These are phyloP conservation scores for Phytophthora kernoviae DNA, from an alignment of 352 stramenopile species.

Conservation along the genomic window DNA sequence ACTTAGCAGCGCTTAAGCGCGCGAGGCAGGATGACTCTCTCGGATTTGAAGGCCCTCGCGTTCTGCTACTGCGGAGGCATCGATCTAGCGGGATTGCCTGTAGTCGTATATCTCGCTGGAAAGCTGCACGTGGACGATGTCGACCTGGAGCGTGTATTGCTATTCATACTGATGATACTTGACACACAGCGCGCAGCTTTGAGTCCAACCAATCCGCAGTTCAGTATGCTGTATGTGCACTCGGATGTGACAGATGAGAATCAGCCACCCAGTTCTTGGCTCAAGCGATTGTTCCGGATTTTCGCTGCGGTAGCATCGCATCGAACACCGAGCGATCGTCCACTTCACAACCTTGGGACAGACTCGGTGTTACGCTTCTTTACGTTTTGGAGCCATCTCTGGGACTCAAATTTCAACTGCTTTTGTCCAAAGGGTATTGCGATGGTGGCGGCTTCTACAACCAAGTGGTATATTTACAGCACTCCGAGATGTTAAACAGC, in stretches of 20 bases:
- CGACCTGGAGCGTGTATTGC: constrained; percentile 71
- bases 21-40: constrained; percentile 59
- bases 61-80: constrained; percentile 78
- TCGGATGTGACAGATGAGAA: constrained; percentile 48
- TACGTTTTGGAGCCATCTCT: constrained; percentile 81
- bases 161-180: constrained; percentile 75
- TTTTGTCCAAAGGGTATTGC: constrained; percentile 67
- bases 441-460: constrained; percentile 67
- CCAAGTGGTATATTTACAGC: constrained; percentile 77
- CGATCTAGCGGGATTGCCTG: constrained; percentile 66
- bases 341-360: constrained; percentile 24
- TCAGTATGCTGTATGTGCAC: constrained; percentile 79
- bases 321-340: constrained; percentile 14
- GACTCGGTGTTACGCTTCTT: constrained; percentile 63
- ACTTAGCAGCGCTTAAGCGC: constrained; percentile 48
- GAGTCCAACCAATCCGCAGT: constrained; percentile 45
- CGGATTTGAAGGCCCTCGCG: constrained; percentile 50
- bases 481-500: constrained; percentile 51
- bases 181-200: constrained; percentile 42
- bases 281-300: constrained; percentile 69
- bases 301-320: constrained; percentile 44
- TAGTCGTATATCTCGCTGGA: constrained; percentile 74
- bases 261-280: constrained; percentile 63
- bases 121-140: constrained; percentile 48
- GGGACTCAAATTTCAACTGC: constrained; percentile 76